Conservation (phyloP, 495 filamentous ascomycete genomes). For the Lindgomyces ingoldianus region DNA sequence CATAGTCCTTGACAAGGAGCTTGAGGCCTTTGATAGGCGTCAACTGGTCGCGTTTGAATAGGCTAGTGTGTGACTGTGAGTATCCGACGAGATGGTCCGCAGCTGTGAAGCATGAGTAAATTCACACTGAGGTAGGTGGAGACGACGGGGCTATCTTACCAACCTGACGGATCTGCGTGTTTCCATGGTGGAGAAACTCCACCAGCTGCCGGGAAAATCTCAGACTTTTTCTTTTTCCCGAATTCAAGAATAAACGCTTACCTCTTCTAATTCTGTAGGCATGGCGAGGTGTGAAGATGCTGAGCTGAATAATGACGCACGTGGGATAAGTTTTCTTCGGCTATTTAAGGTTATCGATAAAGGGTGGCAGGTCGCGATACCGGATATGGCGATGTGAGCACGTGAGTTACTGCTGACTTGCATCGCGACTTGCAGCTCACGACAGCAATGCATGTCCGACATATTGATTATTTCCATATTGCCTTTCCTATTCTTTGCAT, state of each 20-base stretch:
- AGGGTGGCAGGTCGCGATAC: background rate
- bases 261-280: slow-evolving; percentile 84
- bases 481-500: background rate
- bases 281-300: slow-evolving; percentile 48
- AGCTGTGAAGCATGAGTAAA: slow-evolving; percentile 50
- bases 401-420: background rate
- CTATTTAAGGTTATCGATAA: slow-evolving; percentile 31
- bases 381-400: background rate
- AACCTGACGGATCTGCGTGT: slow-evolving; percentile 77
- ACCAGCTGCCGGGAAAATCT: slow-evolving; percentile 63
- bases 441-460: background rate
- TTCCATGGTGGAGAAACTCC: slow-evolving; percentile 87
- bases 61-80: slow-evolving; percentile 68
- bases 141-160: slow-evolving; percentile 49
- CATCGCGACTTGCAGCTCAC: background rate
- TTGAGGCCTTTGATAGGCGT: slow-evolving; percentile 84
- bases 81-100: slow-evolving; percentile 84
- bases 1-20: slow-evolving; percentile 78
- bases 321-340: slow-evolving; percentile 14
- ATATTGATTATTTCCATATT: background rate
- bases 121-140: background rate
- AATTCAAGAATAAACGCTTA: slow-evolving; percentile 42
- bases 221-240: background rate
- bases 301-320: slow-evolving; percentile 19
- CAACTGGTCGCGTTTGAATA: slow-evolving; percentile 84